Conservation (phyloP, 805 yeast species). For the Grigorovia yakushimaensis region DNA sequence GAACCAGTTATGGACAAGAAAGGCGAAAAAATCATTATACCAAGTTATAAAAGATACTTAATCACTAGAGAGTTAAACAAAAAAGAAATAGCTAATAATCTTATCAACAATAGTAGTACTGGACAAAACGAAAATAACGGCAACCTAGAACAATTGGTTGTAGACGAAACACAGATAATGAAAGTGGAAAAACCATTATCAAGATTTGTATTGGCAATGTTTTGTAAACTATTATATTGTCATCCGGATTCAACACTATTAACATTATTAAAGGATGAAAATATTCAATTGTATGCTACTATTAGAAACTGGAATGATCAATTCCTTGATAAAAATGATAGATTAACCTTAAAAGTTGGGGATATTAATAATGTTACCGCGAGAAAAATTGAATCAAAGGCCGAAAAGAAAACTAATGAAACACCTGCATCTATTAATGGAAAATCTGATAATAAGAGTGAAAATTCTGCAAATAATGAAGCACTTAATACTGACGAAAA, state of each 20-base stretch:
- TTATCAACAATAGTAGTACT: too few relatives aligned
- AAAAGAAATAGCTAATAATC: background rate
- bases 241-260: background rate
- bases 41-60: slow-evolving; percentile 57
- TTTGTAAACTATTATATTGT: slow-evolving; percentile 34
- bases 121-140: background rate
- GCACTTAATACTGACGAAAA: background rate
- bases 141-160: slow-evolving; percentile 41
- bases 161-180: slow-evolving; percentile 59
- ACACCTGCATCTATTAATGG: too few relatives aligned
- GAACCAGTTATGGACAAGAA: slow-evolving; percentile 32
- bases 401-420: background rate
- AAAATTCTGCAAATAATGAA: background rate
- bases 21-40: slow-evolving; percentile 31
- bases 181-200: slow-evolving; percentile 79
- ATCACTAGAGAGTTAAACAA: slow-evolving; percentile 40
- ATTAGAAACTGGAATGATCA: background rate
- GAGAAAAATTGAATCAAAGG: background rate
- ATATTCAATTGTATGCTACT: background rate
- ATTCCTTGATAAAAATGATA: background rate
- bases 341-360: background rate
- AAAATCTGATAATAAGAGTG: background rate
- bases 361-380: background rate
- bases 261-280: background rate
- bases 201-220: slow-evolving; percentile 76